Evolutionary conservation across 2,329 filamentous ascomycete genomes (phyloP).

Genomic region (Emmonsiellopsis sp.): DNA sequence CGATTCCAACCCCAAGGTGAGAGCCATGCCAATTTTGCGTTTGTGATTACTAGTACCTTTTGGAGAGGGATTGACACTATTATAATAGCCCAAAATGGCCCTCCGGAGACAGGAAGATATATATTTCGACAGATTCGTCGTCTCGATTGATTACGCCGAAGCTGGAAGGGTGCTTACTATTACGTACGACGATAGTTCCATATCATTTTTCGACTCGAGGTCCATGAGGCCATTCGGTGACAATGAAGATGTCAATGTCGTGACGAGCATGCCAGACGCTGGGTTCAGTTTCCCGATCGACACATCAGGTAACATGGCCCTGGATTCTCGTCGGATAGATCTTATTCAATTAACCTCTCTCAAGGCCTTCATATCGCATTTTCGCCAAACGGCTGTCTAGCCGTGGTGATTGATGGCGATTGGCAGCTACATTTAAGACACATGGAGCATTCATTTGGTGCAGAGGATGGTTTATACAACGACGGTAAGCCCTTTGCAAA

Average conservation of each 20-base stretch:
- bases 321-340: neutral
- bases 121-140: slow-evolving; percentile 58
- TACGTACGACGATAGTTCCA: slow-evolving; percentile 67
- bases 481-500: slow-evolving; percentile 23
- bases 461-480: slow-evolving; percentile 26
- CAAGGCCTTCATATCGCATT: slow-evolving; percentile 30
- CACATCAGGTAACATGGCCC: slow-evolving; percentile 46
- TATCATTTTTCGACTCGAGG: slow-evolving; percentile 69
- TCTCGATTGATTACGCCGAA: slow-evolving; percentile 60
- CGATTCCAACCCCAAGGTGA: slow-evolving; percentile 35
- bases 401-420: slow-evolving; percentile 29
- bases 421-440: slow-evolving; percentile 29
- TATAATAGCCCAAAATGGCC: slow-evolving; percentile 35
- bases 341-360: neutral
- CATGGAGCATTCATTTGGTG: slow-evolving; percentile 34
- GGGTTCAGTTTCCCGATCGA: slow-evolving; percentile 65
- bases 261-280: slow-evolving; percentile 64
- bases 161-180: slow-evolving; percentile 65
- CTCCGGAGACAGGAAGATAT: slow-evolving; percentile 61
- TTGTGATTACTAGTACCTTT: neutral
- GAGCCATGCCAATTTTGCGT: slow-evolving; percentile 17
- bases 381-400: slow-evolving; percentile 37
- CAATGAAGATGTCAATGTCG: slow-evolving; percentile 53
- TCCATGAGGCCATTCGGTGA: slow-evolving; percentile 62
- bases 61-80: neutral